phyloP scores from a whole-genome alignment of 2,329 filamentous ascomycete species.

The Dactylonectria macrodidyma region DNA sequence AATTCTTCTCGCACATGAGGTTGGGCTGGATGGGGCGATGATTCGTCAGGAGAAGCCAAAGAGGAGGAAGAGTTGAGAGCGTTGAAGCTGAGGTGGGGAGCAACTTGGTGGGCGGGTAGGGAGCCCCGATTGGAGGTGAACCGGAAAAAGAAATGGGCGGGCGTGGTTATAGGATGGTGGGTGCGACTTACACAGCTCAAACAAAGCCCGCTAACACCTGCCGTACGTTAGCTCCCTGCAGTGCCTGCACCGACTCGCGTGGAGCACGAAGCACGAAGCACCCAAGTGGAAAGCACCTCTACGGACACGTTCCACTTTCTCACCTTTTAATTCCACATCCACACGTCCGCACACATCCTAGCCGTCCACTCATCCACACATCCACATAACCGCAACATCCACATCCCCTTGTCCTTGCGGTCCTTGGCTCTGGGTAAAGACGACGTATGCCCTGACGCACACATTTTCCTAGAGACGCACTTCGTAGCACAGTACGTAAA shows the following conservation, averaged over 20 bases:
- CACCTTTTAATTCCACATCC: constrained; percentile 14
- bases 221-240: constrained; percentile 20
- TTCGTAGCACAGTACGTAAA: constrained; percentile 11
- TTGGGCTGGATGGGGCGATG: constrained; percentile 13
- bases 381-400: constrained; percentile 15
- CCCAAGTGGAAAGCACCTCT: constrained; percentile 14
- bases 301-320: constrained; percentile 27
- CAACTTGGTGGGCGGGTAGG: constrained; percentile 24
- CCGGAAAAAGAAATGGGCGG: constrained; percentile 10
- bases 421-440: constrained; percentile 6
- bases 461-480: constrained; percentile 2
- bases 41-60: constrained; percentile 22
- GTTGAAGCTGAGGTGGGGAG: constrained; percentile 20
- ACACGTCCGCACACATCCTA: background rate
- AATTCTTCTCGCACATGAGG: background rate
- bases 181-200: constrained; percentile 23
- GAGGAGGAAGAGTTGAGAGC: constrained; percentile 10
- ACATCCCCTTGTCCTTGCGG: constrained; percentile 26
- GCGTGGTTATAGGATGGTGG: constrained; percentile 19
- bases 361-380: background rate
- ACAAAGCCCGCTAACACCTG: constrained; percentile 22
- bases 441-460: background rate
- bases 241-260: constrained; percentile 13
- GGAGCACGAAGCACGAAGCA: constrained; percentile 2
- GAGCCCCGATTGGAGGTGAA: constrained; percentile 26